phyloP scores from a whole-genome alignment of 768 basidiomycete genomes.

The Mycena galopus region DNA sequence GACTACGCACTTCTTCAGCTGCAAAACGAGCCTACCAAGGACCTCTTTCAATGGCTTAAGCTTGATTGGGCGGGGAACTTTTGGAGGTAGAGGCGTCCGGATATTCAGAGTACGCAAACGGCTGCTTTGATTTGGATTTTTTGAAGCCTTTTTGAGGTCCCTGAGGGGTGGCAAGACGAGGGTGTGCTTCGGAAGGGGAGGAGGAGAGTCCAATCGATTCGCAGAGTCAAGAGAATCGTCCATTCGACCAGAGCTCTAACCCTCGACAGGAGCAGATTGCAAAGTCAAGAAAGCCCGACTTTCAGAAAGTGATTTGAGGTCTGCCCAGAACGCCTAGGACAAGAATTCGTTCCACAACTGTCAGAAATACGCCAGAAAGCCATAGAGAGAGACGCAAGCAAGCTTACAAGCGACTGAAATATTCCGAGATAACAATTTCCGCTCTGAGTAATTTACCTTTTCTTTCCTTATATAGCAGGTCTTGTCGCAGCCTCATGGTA shows the following conservation, averaged over 20 bases:
- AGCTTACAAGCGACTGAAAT: too few species aligned
- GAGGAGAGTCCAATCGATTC: conserved; percentile 27
- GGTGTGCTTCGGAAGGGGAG: conserved; percentile 26
- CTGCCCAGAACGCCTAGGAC: neutral
- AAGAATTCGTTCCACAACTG: neutral
- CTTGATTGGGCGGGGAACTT: conserved; percentile 70
- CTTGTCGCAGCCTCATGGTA: too few species aligned
- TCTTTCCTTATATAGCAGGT: too few species aligned
- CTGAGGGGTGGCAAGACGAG: conserved; percentile 29
- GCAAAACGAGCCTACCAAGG: conserved; percentile 71
- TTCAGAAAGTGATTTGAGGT: neutral
- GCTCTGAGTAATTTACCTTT: too few species aligned
- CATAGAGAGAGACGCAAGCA: neutral
- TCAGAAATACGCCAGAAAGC: neutral
- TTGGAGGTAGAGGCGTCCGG: conserved; percentile 49
- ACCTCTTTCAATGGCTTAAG: conserved; percentile 87
- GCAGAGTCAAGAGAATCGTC: conserved; percentile 26
- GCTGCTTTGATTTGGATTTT: conserved; percentile 35
- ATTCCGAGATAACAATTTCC: too few species aligned
- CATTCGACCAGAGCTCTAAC: too few species aligned
- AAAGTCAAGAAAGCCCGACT: neutral
- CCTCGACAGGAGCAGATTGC: too few species aligned
- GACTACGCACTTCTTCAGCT: conserved; percentile 78
- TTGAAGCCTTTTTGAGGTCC: conserved; percentile 26
- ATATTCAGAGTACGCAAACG: conserved; percentile 32